Conservation (phyloP, 1,139 yeast genomes). For the Debaryomyces sp. region DNA sequence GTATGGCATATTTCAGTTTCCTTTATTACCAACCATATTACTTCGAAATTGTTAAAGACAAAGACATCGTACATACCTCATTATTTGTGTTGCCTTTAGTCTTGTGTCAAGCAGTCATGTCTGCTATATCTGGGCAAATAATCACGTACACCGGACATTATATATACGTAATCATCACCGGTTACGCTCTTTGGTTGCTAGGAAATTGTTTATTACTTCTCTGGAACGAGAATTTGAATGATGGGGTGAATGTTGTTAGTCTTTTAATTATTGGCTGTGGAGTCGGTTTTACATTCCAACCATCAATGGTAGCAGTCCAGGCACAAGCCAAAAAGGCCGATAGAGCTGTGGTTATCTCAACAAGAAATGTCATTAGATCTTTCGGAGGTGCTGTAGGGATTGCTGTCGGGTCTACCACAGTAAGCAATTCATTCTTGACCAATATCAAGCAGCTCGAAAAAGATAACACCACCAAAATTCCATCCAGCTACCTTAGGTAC, state of each 20-base stretch:
- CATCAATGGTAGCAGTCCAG: conserved; percentile 56
- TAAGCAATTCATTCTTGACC: conserved; percentile 22
- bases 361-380: conserved; percentile 54
- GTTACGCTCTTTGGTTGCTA: conserved; percentile 47
- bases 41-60: conserved; percentile 51
- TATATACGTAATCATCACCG: conserved; percentile 41
- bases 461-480: conserved; percentile 10
- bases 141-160: conserved; percentile 48
- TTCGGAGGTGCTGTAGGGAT: conserved; percentile 54
- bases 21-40: conserved; percentile 53
- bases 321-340: conserved; percentile 54
- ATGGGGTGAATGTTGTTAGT: conserved; percentile 37
- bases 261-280: conserved; percentile 51
- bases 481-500: conserved; percentile 18
- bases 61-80: conserved; percentile 40
- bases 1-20: conserved; percentile 48
- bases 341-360: conserved; percentile 57
- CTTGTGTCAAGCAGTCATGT: conserved; percentile 39
- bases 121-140: conserved; percentile 46
- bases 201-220: conserved; percentile 41
- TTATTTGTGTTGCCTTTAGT: conserved; percentile 47
- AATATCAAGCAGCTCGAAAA: conserved; percentile 12
- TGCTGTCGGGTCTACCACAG: conserved; percentile 28
- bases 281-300: conserved; percentile 32
- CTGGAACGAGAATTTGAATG: conserved; percentile 31